Evolutionary conservation across 164 flowering plant genomes (phyloP), one percentile per base, ranked within the genome.

Genomic region (Umbilicus rupestris): DNA sequence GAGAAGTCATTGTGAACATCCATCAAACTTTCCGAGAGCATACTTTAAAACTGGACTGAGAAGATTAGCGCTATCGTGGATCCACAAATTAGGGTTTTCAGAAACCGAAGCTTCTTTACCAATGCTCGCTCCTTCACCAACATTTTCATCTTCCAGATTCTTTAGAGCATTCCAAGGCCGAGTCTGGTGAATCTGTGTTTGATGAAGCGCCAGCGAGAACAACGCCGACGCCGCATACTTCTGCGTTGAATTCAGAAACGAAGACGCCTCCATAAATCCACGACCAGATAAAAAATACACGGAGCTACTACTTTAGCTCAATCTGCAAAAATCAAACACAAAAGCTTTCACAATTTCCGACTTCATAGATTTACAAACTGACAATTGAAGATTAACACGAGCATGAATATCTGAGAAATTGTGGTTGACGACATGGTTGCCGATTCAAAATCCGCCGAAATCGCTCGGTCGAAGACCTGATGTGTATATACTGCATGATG

Each of bases 21-120:
- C 3, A 47, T n/a, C 22, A 26, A 80, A 41, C 44, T 7, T 6
- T 41, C 44, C 2, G 44, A 41, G 44, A 55, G 2, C 60, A 55
- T 55, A 55, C 89, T 82, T 84, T 84, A 95, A 85, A 17, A 95
- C 74, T 12, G 99, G 98, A 5, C 88, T 92, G 66, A 95, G 96
- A 20, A 95, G 83, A 65, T 80, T 89, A 50, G 83, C 81, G 16
- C 60, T 67, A 10, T 76, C 69, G 70, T 92, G 84, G 41, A 85
- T 89, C 99, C 99, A 95, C 19, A 87, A 86, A 57, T 75, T 72
- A 14, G 92, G 90, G 55, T 87, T 84, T 0, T 82, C 90, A 14
- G 90, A 78, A 47, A 88, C 87, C 9, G 95, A 84, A 50, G 75
- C 76, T 75, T 88, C 81, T 63, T 73, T 46, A 57, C 74, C 58